Base-by-base conservation (phyloP, 208 protist genomes). In the Phytomonas sp. region DNA sequence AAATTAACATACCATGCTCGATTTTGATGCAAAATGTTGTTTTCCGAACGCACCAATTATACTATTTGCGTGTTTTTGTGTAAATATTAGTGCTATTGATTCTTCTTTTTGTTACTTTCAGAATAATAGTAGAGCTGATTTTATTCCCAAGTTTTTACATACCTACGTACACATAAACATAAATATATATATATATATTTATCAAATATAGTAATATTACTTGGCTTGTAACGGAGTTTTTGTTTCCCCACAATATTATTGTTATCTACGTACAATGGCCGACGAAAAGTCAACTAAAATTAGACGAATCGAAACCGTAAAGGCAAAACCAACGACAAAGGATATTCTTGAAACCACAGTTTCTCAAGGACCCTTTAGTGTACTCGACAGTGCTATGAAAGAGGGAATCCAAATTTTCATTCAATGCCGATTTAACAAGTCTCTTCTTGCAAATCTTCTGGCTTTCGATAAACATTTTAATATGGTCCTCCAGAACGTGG, bases 401-500 rank as follows among this genome's bases (percentile, higher is more conserved):
- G 78, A 89, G 26, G 81, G 79, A 28, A 92, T 81, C 23, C 89
- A 96, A 59, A 96, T 99, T 11, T 91, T 99, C 30, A 98, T 99
- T 56, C 98, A 98, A 78, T 99, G 96, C 72, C 91, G 99, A 51
- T 99, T 99, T 81, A 99, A 99, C 83, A 97, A 98, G 66, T 99
- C 99, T 75, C 84, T 99, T 8, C 78, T 99, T 30, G 98, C 86
- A 8, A 87, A 93, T 32, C 98, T 99, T 1, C 96, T 98, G 74
- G 99, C 99, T 7, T 99, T 99, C 82, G 99, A 99, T 82, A 92
- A 99, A 53, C 99, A 99, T 85, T 99, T 98, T 76, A 99, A 99
- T 78, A 96, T 99, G 79, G 97, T 99, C 23, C 86, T 99, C n/a
- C 81, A 81, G n/a, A 82, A 91, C 53, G 90, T 92, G 0, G 79